Evolutionary conservation across 176 grass and related monocot genomes (phyloP).

Genomic region (Elymus sibiricus): DNA sequence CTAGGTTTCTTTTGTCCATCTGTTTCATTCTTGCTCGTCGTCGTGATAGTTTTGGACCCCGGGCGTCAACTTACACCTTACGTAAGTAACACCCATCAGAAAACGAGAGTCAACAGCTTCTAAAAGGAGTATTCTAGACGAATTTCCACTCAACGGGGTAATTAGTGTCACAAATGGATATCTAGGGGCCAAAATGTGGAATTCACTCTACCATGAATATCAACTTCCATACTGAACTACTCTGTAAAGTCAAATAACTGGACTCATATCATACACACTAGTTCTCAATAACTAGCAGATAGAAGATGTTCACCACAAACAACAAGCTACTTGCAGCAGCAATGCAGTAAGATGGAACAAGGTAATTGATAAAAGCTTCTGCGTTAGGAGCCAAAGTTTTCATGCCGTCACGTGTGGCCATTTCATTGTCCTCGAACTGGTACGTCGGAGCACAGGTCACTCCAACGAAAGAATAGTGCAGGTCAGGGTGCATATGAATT

Average conservation of each 20-base stretch:
- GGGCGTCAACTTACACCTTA: no score
- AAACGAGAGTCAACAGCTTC: no score
- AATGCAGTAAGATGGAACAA: constrained; percentile 41
- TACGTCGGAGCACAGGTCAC: constrained; percentile 78
- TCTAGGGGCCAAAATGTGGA: no score
- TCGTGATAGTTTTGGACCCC: no score
- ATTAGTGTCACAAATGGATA: no score
- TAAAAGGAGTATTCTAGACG: no score
- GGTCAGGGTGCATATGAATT: no score
- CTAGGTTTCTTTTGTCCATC: no score
- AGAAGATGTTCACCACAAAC: background rate
- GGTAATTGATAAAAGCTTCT: constrained; percentile 75
- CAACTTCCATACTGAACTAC: background rate
- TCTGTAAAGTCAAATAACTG: background rate
- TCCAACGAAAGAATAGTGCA: constrained; percentile 79
- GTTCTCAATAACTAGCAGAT: background rate
- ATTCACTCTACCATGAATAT: background rate
- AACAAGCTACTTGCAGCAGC: background rate
- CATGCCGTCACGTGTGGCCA: constrained; percentile 56
- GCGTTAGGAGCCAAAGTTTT: constrained; percentile 50
- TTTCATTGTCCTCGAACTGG: constrained; percentile 64
- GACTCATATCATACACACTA: background rate
- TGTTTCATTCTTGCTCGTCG: no score
- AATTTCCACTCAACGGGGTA: no score
- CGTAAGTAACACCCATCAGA: no score